Evolutionary conservation across 805 yeast genomes (phyloP), one percentile per base, ranked within the genome.

Genomic region (Candida insectalens): DNA sequence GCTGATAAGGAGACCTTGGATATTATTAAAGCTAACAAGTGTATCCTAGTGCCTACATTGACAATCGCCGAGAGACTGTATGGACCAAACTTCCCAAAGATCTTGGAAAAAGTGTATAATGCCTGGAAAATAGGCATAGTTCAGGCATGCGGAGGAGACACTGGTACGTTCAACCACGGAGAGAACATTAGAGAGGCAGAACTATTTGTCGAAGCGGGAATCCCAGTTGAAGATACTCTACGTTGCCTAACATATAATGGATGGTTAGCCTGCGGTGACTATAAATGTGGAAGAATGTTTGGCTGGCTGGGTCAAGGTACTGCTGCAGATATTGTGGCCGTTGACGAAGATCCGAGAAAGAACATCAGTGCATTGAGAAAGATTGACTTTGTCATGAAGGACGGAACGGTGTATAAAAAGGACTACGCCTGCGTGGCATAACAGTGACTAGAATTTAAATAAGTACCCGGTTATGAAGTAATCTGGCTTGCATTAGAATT

Each of bases 391-490:
- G 55, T 50, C n/a, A 50, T 50, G 53, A 50, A 50, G 30, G 55
- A 50, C 36, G 53, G 45, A 7, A 43, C 32, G 19, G 39, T 45
- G 15, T 50, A 47, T 32, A 50, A 50, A 34, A 16, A 36, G 9
- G 33, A 40, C 21, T 42, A 42, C 3, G 23, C 21, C 12, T 26
- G 36, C 16, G 73, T 14, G 74, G 77, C 29, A 63, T 71, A 32
- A 68, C n/a, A n/a, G n/a, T n/a, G n/a, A n/a, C n/a, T n/a, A n/a
- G n/a, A n/a, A n/a, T n/a, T n/a, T n/a, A n/a, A n/a, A n/a, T n/a
- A n/a, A n/a, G n/a, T n/a, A n/a, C n/a, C n/a, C n/a, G n/a, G n/a
- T n/a, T n/a, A n/a, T n/a, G n/a, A n/a, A n/a, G n/a, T n/a, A n/a
- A n/a, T n/a, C n/a, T n/a, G n/a, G n/a, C n/a, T n/a, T n/a, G n/a